A percentile compares a stretch with the other conserved stretches of the same genome.
Evolutionary conservation across 83 land plant species (phyloP).

Genomic region (Larix sibirica): DNA sequence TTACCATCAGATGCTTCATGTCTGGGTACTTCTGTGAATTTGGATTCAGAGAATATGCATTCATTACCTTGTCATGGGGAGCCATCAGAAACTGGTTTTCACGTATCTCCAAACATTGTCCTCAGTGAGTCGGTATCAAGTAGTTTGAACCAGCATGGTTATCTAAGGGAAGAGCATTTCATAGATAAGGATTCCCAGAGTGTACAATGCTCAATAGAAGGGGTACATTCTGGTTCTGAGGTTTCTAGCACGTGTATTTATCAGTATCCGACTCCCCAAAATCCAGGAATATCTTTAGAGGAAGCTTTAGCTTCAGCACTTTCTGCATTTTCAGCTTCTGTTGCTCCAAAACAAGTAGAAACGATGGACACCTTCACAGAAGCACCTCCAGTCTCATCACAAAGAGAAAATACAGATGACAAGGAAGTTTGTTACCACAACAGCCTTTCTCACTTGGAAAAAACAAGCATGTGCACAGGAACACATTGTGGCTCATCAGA

Average conservation of each 20-base stretch:
- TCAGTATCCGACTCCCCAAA: background rate
- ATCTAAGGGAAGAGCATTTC: background rate
- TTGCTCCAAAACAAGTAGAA: background rate
- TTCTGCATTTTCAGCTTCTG: conserved; percentile 37
- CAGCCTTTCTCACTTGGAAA: conserved; percentile 2
- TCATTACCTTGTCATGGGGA: background rate
- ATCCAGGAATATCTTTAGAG: conserved; percentile 34
- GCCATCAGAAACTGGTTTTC: background rate
- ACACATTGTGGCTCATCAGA: background rate
- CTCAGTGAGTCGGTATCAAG: background rate
- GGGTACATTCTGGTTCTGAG: background rate
- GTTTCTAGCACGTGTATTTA: background rate
- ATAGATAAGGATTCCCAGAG: background rate
- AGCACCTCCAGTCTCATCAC: background rate
- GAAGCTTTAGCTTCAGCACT: conserved; percentile 65
- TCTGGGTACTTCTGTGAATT: background rate
- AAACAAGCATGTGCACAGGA: conserved; percentile 1
- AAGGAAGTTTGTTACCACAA: conserved; percentile 1
- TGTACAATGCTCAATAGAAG: background rate
- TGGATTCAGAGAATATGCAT: conserved; percentile 3
- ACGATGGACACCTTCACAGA: background rate
- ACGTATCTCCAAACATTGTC: background rate
- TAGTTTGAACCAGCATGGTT: background rate
- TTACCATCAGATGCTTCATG: background rate
- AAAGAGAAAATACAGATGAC: conserved; percentile 5